Conservation (phyloP, 208 protist species). For the Porcisia hertigi region DNA sequence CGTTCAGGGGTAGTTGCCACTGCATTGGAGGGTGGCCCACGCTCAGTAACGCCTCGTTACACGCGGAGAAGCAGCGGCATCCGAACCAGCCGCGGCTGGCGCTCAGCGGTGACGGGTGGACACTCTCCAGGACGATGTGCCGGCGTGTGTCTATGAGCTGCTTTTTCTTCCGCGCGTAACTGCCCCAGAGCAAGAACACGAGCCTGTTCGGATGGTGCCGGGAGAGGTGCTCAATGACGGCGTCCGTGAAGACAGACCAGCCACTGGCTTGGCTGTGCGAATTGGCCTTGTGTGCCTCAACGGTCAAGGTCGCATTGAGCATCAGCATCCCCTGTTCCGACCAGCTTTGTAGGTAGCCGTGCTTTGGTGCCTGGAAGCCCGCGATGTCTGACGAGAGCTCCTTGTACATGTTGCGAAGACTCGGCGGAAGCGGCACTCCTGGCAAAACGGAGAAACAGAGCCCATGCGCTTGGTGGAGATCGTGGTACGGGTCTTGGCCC, state of each 20-base stretch:
- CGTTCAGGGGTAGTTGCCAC: conserved; percentile 67
- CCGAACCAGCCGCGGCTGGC: conserved; percentile 69
- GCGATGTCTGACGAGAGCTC: conserved; percentile 89
- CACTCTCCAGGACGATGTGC: conserved; percentile 89
- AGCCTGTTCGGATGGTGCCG: conserved; percentile 58
- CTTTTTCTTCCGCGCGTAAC: conserved; percentile 92
- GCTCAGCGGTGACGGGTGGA: conserved; percentile 90
- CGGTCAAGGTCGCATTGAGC: conserved; percentile 96
- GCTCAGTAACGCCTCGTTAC: conserved; percentile 66
- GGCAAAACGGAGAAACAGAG: conserved; percentile 95
- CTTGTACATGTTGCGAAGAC: conserved; percentile 97
- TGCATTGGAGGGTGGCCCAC: conserved; percentile 77
- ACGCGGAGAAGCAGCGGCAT: conserved; percentile 85
- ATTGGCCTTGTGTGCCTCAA: conserved; percentile 92
- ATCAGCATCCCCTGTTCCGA: conserved; percentile 97
- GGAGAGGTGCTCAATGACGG: conserved; percentile 87
- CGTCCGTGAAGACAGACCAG: conserved; percentile 96
- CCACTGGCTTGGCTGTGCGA: conserved; percentile 90
- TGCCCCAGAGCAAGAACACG: conserved; percentile 97
- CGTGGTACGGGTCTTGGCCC: conserved; percentile 97
- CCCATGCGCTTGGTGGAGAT: conserved; percentile 95
- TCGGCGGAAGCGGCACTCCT: conserved; percentile 86
- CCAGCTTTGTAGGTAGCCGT: conserved; percentile 96
- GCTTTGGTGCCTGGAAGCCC: conserved; percentile 82
- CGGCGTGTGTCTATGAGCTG: conserved; percentile 78